Base-by-base conservation (phyloP, 2,329 filamentous ascomycete species). In the Neofusicoccum cordaticola region DNA sequence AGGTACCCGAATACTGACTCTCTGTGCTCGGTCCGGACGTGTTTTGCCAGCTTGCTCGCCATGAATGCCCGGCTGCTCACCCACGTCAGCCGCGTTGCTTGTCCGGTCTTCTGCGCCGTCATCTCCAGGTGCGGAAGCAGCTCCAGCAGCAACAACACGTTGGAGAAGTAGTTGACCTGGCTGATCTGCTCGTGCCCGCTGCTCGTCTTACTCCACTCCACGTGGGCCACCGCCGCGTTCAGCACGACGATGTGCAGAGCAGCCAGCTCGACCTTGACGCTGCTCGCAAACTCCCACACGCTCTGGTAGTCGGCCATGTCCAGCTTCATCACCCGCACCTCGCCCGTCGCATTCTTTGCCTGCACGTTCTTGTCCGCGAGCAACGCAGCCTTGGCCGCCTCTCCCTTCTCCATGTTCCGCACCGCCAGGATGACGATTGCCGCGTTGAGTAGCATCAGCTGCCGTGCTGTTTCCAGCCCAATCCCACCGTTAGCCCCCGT, bases 401-500 rank as follows among this genome's bases (percentile, higher is more conserved):
- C 58, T 12, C 58, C 58, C 11, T 62, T 62, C 27, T 41, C 58
- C 2, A 51, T 6, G 31, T 41, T 62, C 19, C 58, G n/a, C 9
- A 62, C 58, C 7, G 31, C 58, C 31, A 62, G 8, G 11, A 62
- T 37, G 35, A 62, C 58, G 15, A 19, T 37, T 19, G 31, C n/a
- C 11, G 57, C 42, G 4, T 50, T 39, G n/a, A 62, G 44, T 4
- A 41, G 17, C n/a, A 62, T 31, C 7, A 62, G 45, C 34, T 51
- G 45, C 5, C 58, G 3, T n/a, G 35, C 45, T 8, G 42, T 50
- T 15, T 63, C 57, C 51, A 60, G 67, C 22, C 69, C 69, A 17
- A 69, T 68, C 12, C 69, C 69, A 22, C 47, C 56, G 51, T 69
- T 70, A 3, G 67, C 65, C 11, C 69, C 68, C 6, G 67, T 70